phyloP scores from a whole-genome alignment of 2,329 filamentous ascomycete genomes.

The Aplosporella prunicola region DNA sequence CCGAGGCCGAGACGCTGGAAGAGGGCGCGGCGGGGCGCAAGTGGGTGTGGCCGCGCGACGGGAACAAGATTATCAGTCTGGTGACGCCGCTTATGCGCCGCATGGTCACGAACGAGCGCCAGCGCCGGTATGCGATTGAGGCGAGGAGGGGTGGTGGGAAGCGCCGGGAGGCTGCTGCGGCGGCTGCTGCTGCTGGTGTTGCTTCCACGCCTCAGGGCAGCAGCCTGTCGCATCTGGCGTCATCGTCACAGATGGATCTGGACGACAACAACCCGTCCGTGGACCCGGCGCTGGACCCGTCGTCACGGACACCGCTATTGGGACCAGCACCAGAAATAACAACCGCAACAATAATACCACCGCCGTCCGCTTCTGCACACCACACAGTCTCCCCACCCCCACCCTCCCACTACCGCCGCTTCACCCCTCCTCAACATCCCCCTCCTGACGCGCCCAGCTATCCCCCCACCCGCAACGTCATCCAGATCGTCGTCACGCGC shows the following conservation, averaged over 20 bases:
- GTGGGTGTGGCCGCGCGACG: constrained; percentile 46
- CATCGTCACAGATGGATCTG: too few relatives aligned
- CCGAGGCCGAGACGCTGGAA: constrained; percentile 21
- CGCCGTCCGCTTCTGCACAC: not conserved
- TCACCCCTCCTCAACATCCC: not conserved
- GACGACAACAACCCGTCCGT: too few relatives aligned
- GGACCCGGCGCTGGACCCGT: too few relatives aligned
- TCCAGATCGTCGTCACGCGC: constrained; percentile 7
- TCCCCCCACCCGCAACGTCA: constrained; percentile 6
- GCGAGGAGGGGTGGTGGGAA: constrained; percentile 42
- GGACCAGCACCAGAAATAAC: not conserved
- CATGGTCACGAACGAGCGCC: constrained; percentile 52
- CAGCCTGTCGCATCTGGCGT: too few relatives aligned
- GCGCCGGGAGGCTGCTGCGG: constrained; percentile 18
- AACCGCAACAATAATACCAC: not conserved
- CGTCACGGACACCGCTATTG: too few relatives aligned
- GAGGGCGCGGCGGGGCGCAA: constrained; percentile 32
- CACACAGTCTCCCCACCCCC: not conserved
- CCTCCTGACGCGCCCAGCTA: not conserved
- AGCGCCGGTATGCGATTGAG: constrained; percentile 48
- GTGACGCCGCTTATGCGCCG: constrained; percentile 48
- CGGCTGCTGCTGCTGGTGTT: too few relatives aligned
- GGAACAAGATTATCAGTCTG: constrained; percentile 46
- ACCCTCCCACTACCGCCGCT: constrained; percentile 2
- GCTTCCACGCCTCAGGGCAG: too few relatives aligned